Evolutionary conservation across 441 rosid species (phyloP).

Genomic region (Macaranga tanarius): DNA sequence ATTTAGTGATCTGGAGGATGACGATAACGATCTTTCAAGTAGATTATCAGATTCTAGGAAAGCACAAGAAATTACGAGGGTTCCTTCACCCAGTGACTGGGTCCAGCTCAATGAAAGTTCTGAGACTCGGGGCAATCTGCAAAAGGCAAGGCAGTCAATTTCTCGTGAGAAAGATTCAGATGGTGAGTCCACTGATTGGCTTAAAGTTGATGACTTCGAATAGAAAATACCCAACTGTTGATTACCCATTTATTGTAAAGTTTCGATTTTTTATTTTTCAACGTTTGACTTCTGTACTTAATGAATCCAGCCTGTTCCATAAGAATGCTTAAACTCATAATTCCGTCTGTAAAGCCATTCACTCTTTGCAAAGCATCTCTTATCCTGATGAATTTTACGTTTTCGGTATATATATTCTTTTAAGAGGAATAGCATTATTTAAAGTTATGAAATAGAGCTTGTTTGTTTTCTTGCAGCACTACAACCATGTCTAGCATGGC

Average conservation of each 20-base stretch:
- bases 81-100: constrained; percentile 56
- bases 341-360: constrained; percentile 7
- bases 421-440: neutral
- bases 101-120: constrained; percentile 44
- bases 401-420: neutral
- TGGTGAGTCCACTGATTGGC: constrained; percentile 65
- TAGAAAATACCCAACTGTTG: constrained; percentile 23
- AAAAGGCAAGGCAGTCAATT: constrained; percentile 37
- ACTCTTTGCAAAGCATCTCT: neutral
- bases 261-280: constrained; percentile 2
- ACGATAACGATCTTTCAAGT: constrained; percentile 32
- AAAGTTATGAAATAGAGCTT: neutral
- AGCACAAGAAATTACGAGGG: constrained; percentile 17
- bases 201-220: constrained; percentile 56
- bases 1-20: constrained; percentile 66
- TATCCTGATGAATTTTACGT: neutral
- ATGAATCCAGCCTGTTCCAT: constrained; percentile 20
- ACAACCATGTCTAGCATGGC: no score
- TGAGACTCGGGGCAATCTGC: constrained; percentile 25
- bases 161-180: constrained; percentile 55
- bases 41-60: constrained; percentile 30
- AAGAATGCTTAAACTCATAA: constrained; percentile 20
- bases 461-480: no score
- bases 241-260: constrained; percentile 33
- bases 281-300: neutral